phyloP scores from a whole-genome alignment of 139 green algal species.

The Micractinium conductrix region DNA sequence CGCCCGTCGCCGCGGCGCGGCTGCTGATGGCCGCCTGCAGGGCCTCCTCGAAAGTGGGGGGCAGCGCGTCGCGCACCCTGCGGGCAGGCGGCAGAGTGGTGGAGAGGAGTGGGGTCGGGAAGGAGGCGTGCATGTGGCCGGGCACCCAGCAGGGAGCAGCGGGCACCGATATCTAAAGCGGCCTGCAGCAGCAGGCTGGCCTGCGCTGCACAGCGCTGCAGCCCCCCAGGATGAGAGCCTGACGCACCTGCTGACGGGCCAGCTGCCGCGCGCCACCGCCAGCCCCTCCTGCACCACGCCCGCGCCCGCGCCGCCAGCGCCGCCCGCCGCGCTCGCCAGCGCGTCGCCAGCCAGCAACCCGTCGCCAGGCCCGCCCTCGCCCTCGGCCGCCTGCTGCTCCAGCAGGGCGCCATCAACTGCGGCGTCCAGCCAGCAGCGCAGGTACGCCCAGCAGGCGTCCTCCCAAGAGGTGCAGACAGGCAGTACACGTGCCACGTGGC shows the following conservation, averaged over 20 bases:
- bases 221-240: background rate
- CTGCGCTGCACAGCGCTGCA: too few relatives aligned
- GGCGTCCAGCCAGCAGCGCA: constrained; percentile 65
- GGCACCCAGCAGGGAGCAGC: too few relatives aligned
- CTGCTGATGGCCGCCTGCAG: constrained; percentile 24
- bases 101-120: too few relatives aligned
- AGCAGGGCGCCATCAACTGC: constrained; percentile 42
- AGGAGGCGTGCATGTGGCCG: too few relatives aligned
- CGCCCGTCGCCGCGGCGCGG: background rate
- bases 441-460: constrained; percentile 75
- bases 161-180: too few relatives aligned
- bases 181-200: too few relatives aligned
- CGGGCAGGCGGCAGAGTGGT: background rate
- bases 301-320: background rate
- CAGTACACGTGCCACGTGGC: constrained; percentile 56
- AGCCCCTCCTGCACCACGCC: background rate
- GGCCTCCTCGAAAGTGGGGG: constrained; percentile 37
- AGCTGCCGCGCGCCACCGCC: constrained; percentile 22
- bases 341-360: constrained; percentile 2
- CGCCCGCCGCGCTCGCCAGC: constrained; percentile 14
- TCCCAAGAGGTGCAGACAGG: constrained; percentile 77
- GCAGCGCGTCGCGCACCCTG: constrained; percentile 32
- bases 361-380: background rate
- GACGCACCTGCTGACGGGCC: constrained; percentile 19
- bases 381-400: background rate